phyloP scores from a whole-genome alignment of 2,329 filamentous ascomycete genomes.

The Fusarium foetens region DNA sequence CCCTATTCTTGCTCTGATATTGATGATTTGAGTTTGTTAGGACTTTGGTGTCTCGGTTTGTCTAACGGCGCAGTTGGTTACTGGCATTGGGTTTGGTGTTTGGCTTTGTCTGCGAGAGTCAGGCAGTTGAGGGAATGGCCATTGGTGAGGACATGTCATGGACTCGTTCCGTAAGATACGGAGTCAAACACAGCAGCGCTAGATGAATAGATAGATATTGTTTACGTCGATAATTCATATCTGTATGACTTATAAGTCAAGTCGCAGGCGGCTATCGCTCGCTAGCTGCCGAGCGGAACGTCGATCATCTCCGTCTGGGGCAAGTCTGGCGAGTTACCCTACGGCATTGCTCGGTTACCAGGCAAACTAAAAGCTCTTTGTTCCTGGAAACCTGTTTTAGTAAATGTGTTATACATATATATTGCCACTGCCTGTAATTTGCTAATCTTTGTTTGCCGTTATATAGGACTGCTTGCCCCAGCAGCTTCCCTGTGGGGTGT shows the following conservation, averaged over 20 bases:
- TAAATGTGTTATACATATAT: background rate
- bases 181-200: background rate
- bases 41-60: background rate
- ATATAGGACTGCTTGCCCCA: too few species aligned
- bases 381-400: background rate
- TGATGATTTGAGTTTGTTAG: background rate
- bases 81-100: background rate
- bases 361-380: background rate
- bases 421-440: background rate
- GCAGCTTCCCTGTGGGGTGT: background rate
- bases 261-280: background rate
- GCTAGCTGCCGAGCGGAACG: background rate
- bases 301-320: constrained; percentile 1
- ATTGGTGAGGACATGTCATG: background rate
- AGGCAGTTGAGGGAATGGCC: background rate
- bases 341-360: background rate
- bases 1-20: background rate
- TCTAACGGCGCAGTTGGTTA: background rate
- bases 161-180: background rate
- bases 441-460: background rate
- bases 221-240: background rate
- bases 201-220: background rate
- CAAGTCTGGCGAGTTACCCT: background rate
- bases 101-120: background rate
- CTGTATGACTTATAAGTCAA: background rate